Base-by-base conservation (phyloP, 768 basidiomycete genomes). In the Mycena amicta region DNA sequence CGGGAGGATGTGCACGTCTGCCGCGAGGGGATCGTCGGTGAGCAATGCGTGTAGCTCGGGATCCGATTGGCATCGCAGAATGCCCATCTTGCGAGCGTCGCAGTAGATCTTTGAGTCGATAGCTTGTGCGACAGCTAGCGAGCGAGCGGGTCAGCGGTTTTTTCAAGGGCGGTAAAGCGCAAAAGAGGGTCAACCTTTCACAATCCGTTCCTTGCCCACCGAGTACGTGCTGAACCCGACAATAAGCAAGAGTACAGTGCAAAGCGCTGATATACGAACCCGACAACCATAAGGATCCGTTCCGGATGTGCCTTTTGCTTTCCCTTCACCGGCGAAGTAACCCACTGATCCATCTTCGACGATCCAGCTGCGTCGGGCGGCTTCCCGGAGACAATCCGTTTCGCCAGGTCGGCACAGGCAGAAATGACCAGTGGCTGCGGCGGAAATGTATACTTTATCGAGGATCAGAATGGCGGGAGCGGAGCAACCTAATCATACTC, bases 161-260 rank as follows among this genome's bases (percentile, higher is more conserved):
- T n/a, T n/a, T 15, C 3, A 52, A 29, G 23, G 52, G 33, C 16
- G n/a, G 56, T 39, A 27, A 37, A 25, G 5, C 31, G 59, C 45
- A 29, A 33, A 50, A 26, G 12, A 25, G 27, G 51, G 65, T n/a
- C n/a, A n/a, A n/a, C n/a, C n/a, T 83, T 98, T 97, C 39, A 97
- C 95, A 39, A 98, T 90, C 23, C 97, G 87, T 72, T 99, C 97
- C 71, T 99, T 99, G 39, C 97, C 97, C 50, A 98, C 93, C 0
- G 93, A 93, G 73, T 99, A 99, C 0, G 97, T 98, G 11, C 94
- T 93, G 59, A 39, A 54, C 29, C 50, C n/a, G n/a, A 13, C 23
- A 23, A 26, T 43, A 56, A 26, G 51, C 43, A 43, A 26, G 39
- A 33, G 50, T 25, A 18, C 46, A 33, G 45, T 5, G 49, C 33